Percentiles rank a stretch among this genome's conserved stretches.
Conservation (phyloP, 2,329 filamentous ascomycete species). For the Apiospora rasikravindrae region DNA sequence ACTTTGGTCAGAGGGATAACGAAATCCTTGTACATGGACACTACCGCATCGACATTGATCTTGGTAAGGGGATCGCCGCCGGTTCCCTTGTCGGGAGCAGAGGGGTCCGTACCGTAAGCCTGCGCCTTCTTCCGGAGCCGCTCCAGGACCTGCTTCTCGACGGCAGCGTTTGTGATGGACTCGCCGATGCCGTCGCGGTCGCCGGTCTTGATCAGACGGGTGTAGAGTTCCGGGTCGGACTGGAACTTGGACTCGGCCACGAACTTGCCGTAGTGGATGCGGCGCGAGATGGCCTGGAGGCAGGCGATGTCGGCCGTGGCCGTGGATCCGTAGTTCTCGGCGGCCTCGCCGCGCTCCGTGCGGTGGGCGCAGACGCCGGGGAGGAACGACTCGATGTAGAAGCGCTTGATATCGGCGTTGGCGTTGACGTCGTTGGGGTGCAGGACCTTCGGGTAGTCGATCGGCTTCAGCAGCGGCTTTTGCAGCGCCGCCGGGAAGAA, state of each 20-base stretch:
- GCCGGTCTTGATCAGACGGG: constrained; percentile 77
- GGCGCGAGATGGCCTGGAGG: constrained; percentile 84
- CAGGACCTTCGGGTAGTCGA: constrained; percentile 87
- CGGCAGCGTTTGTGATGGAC: constrained; percentile 87
- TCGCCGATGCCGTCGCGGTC: constrained; percentile 84
- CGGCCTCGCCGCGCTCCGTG: constrained; percentile 79
- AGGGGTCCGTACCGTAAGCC: constrained; percentile 90
- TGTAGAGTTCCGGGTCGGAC: constrained; percentile 81
- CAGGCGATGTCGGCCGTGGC: constrained; percentile 90
- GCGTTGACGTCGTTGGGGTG: constrained; percentile 90
- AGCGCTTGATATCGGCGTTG: constrained; percentile 83
- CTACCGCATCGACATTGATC: constrained; percentile 91
- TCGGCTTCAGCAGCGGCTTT: constrained; percentile 81
- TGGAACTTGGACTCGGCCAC: constrained; percentile 96
- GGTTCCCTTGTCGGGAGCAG: constrained; percentile 57
- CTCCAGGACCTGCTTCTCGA: constrained; percentile 91
- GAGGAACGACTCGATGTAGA: constrained; percentile 83
- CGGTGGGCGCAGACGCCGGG: constrained; percentile 81
- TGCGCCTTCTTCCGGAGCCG: constrained; percentile 85
- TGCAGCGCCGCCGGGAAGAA: constrained; percentile 89
- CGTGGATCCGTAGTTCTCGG: constrained; percentile 94
- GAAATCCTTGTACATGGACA: constrained; percentile 87
- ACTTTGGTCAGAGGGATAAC: constrained; percentile 98
- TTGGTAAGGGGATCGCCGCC: constrained; percentile 63
- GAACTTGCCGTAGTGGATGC: constrained; percentile 98